Base-by-base conservation (phyloP, 371 early-diverging fungal species). In the Aphelidium insulamus region DNA sequence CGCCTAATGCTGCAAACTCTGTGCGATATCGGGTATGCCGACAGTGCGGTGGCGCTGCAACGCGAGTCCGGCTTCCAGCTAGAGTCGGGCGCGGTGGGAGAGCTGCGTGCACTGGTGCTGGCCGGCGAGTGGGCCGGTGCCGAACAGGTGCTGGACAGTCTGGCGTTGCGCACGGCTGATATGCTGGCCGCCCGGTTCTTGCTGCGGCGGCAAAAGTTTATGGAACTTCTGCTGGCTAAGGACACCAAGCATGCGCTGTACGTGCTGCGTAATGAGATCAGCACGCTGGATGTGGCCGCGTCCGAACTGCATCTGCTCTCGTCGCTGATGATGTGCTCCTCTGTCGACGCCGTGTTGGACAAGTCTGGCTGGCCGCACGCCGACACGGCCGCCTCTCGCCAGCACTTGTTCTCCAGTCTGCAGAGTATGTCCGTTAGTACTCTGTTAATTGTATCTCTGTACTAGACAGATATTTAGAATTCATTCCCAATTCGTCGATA, bases 1-100 rank as follows among this genome's bases (percentile, higher is more conserved):
- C 65, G 90, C 10, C 45, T 91, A 8, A 72, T 90, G 50, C 44
- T 79, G 18, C 87, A 91, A 45, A 57, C 78, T 20, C 50, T 91
- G 21, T 56, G 63, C n/a, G 74, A 76, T 33, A 55, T 84, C 34
- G 86, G 83, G 4, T 23, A 38, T 48, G 72, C 69, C 24, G 47
- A 69, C 23, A 48, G 72, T 2, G 76, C 77, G 6, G 29, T 44
- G 9, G 23, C 32, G 7, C 52, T 88, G 21, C 65, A 83, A 43
- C 21, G 44, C 22, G 87, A 86, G 37, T 71, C 84, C 2, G 79
- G 81, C 0, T 52, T 55, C 28, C 39, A 46, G 5, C 49, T 77
- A 6, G 88, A 87, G 45, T 52, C 67, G 16, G 45, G 54, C 1
- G 38, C 50, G 1, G 63, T 78, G 5, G 37, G 45, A 11, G 37